Conservation (phyloP, 2,329 filamentous ascomycete species). For the Dactylonectria macrodidyma region DNA sequence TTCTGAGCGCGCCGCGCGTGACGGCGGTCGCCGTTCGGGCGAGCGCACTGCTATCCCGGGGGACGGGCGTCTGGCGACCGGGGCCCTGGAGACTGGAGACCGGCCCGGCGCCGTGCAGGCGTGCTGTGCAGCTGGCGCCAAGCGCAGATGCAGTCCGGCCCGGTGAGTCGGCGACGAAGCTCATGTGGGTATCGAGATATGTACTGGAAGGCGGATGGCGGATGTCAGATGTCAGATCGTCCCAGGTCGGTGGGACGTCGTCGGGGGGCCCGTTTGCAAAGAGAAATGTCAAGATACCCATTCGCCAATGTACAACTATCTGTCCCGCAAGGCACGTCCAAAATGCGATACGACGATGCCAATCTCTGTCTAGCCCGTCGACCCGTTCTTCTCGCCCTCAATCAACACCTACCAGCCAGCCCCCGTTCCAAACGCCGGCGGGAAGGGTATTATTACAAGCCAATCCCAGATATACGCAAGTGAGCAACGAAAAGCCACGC, state of each 20-base stretch:
- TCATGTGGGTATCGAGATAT: slow-evolving; percentile 8
- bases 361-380: slow-evolving; percentile 21
- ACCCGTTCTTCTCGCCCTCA: slow-evolving; percentile 15
- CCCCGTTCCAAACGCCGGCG: slow-evolving; percentile 38
- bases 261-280: slow-evolving; percentile 10
- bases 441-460: slow-evolving; percentile 48
- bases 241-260: slow-evolving; percentile 14
- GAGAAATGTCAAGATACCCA: slow-evolving; percentile 27
- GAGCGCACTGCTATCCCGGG: slow-evolving; percentile 16
- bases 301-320: slow-evolving; percentile 30
- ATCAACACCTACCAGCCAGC: slow-evolving; percentile 36
- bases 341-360: slow-evolving; percentile 18
- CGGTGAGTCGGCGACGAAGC: slow-evolving; percentile 28
- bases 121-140: slow-evolving; percentile 20
- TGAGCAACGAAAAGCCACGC: slow-evolving; percentile 32
- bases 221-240: slow-evolving; percentile 29
- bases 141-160: slow-evolving; percentile 29
- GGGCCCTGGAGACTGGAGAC: slow-evolving; percentile 27
- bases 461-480: slow-evolving; percentile 36
- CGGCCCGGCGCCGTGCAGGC: slow-evolving; percentile 42
- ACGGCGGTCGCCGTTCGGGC: slow-evolving; percentile 36
- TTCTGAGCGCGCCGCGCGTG: slow-evolving; percentile 29
- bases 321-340: slow-evolving; percentile 20
- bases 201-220: slow-evolving; percentile 8
- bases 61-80: slow-evolving; percentile 20